Evolutionary conservation across 768 basidiomycete species (phyloP).

Genomic region (Lentinula aciculospora): DNA sequence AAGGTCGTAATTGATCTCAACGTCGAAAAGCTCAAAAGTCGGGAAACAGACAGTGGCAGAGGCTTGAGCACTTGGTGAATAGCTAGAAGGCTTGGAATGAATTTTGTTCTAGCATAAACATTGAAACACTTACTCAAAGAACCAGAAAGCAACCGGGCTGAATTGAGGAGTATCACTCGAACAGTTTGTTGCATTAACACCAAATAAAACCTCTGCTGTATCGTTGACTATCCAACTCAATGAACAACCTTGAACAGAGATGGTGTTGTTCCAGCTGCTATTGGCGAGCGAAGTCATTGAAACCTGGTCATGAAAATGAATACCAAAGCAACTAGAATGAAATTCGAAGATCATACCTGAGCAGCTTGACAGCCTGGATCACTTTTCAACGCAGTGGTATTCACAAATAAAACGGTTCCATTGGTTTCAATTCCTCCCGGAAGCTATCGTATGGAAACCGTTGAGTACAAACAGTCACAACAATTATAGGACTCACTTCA

Average conservation of each 20-base stretch:
- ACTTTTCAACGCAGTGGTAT: constrained; percentile 43
- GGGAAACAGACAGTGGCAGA: constrained; percentile 47
- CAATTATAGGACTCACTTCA: constrained; percentile 23
- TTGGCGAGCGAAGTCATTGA: constrained; percentile 27
- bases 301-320: constrained; percentile 20
- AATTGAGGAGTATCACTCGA: constrained; percentile 25
- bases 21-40: constrained; percentile 36
- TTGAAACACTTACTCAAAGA: constrained; percentile 24
- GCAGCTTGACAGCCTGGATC: constrained; percentile 37
- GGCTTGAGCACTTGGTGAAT: constrained; percentile 28
- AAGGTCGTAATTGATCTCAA: constrained; percentile 37
- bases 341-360: constrained; percentile 19
- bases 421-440: constrained; percentile 30
- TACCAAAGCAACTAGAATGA: not conserved
- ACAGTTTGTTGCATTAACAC: constrained; percentile 29
- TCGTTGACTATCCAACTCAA: constrained; percentile 35
- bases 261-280: constrained; percentile 37
- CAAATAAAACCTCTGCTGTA: constrained; percentile 35
- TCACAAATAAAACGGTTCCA: constrained; percentile 38
- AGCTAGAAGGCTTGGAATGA: constrained; percentile 5
- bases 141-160: constrained; percentile 51
- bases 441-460: constrained; percentile 22
- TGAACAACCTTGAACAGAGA: constrained; percentile 32
- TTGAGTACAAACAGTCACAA: not conserved
- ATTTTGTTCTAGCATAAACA: not conserved